Conservation (phyloP, 2,329 filamentous ascomycete genomes). For the Monosporascus sp. region DNA sequence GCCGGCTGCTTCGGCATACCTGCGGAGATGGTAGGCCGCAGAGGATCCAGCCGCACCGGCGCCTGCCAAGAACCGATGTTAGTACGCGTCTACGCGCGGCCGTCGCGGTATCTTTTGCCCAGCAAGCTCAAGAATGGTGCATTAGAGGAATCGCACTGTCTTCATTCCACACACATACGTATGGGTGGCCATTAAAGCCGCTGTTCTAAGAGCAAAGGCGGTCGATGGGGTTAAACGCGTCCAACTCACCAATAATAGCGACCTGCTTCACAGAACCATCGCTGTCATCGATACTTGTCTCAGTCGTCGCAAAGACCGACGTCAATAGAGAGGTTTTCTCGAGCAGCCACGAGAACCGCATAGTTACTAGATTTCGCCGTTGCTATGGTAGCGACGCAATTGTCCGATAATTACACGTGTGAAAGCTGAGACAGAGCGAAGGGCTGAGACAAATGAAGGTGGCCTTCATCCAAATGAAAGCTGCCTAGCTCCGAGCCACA, state of each 20-base stretch:
- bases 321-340: background rate
- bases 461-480: too few relatives aligned
- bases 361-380: background rate
- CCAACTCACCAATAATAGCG: constrained; percentile 1
- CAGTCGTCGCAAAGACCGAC: background rate
- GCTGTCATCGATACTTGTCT: background rate
- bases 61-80: constrained; percentile 46
- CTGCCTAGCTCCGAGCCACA: too few relatives aligned
- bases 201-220: background rate
- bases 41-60: constrained; percentile 87
- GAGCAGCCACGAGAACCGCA: background rate
- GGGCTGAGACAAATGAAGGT: background rate
- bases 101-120: background rate
- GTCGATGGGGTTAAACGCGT: background rate
- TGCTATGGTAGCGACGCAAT: background rate
- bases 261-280: constrained; percentile 8
- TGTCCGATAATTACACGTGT: background rate
- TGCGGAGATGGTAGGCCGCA: constrained; percentile 73
- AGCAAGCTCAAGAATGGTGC: too few relatives aligned
- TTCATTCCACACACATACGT: background rate
- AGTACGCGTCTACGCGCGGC: background rate
- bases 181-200: background rate
- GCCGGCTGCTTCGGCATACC: constrained; percentile 58
- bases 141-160: too few relatives aligned
- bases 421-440: background rate